Evolutionary conservation across 2,329 filamentous ascomycete genomes (phyloP).

Genomic region (Monilinia fructicola): DNA sequence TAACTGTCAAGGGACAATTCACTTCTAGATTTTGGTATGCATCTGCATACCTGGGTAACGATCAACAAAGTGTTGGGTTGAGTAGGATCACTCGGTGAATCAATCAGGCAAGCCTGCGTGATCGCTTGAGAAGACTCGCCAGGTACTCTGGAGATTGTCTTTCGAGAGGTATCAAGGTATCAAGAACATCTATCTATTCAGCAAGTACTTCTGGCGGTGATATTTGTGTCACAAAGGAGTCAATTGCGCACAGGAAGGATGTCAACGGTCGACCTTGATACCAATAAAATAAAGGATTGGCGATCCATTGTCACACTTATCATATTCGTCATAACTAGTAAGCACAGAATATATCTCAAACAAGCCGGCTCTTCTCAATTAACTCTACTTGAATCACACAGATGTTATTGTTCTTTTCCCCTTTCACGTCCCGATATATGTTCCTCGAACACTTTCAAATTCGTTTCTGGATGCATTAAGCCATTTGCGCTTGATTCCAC

Average conservation of each 20-base stretch:
- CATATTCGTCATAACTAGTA: slow-evolving; percentile 68
- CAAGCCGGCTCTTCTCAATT: slow-evolving; percentile 1
- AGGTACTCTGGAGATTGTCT: neutral
- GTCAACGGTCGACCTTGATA: slow-evolving; percentile 44
- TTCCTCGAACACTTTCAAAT: slow-evolving; percentile 54
- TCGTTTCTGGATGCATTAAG: slow-evolving; percentile 47
- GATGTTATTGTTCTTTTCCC: slow-evolving; percentile 70
- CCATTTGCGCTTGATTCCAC: slow-evolving; percentile 53
- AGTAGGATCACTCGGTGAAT: neutral
- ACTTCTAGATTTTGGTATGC: neutral
- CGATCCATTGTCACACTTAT: slow-evolving; percentile 69
- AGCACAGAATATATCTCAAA: slow-evolving; percentile 42
- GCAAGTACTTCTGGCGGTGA: neutral
- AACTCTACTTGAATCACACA: slow-evolving; percentile 39
- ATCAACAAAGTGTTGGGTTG: slow-evolving; percentile 5
- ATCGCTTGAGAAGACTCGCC: neutral
- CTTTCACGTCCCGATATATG: slow-evolving; percentile 61
- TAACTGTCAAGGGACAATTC: neutral
- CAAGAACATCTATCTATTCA: neutral
- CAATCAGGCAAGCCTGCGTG: neutral
- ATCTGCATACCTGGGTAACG: neutral
- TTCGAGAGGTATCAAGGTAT: neutral
- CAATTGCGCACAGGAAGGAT: neutral
- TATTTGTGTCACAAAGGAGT: neutral
- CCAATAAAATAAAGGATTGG: slow-evolving; percentile 61